Conservation (phyloP, 225 moss, liverwort and hornwort species). For the Anthoceros angustus region DNA sequence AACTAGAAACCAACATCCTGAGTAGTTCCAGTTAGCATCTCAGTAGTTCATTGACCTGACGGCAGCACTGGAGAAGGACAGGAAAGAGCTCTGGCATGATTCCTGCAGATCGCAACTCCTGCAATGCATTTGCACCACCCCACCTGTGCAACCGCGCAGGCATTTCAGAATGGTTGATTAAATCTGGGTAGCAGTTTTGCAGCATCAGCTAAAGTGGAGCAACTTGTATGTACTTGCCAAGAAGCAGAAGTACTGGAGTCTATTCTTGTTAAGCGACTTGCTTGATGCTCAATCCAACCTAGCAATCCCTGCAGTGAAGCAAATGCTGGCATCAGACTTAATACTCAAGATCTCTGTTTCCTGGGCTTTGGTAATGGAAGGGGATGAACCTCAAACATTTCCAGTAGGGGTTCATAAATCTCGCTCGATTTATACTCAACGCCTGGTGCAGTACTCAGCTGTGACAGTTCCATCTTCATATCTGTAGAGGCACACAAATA, state of each 20-base stretch:
- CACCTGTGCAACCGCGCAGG: slow-evolving; percentile 24
- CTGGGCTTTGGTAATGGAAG: background rate
- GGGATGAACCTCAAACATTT: slow-evolving; percentile 47
- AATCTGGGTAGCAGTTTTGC: background rate
- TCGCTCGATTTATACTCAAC: slow-evolving; percentile 15
- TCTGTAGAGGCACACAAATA: slow-evolving; percentile 18
- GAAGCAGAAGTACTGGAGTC: slow-evolving; percentile 56
- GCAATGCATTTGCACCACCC: slow-evolving; percentile 45
- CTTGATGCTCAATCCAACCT: slow-evolving; percentile 38
- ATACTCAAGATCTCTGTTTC: background rate
- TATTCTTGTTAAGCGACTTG: slow-evolving; percentile 26
- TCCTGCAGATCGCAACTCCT: slow-evolving; percentile 52
- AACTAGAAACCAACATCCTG: background rate
- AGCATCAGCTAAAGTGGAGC: background rate
- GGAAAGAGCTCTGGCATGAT: slow-evolving; percentile 41
- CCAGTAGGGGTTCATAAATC: slow-evolving; percentile 38
- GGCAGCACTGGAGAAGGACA: slow-evolving; percentile 32
- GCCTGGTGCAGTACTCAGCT: slow-evolving; percentile 14
- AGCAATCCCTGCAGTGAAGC: slow-evolving; percentile 17
- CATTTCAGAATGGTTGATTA: background rate
- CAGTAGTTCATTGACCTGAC: slow-evolving; percentile 21
- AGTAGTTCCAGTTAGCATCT: background rate
- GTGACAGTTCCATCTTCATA: slow-evolving; percentile 39
- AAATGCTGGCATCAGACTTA: background rate
- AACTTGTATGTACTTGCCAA: slow-evolving; percentile 15